phyloP scores from a whole-genome alignment of 1,284 basidiomycete genomes.

The Irpex sp. region DNA sequence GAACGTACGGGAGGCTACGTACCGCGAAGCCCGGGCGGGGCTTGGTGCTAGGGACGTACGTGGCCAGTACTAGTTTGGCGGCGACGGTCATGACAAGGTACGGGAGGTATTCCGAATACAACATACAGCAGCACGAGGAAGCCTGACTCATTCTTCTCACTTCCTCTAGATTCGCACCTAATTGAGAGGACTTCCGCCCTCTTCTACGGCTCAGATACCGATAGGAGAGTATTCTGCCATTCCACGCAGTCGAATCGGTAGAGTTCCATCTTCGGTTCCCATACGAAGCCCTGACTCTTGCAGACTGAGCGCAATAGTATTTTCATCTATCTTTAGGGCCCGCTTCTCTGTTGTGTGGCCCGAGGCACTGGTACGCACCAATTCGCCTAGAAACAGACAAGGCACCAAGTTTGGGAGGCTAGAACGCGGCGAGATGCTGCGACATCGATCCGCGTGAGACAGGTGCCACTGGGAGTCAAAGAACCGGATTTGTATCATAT shows the following conservation, averaged over 20 bases:
- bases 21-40: no score
- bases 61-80: no score
- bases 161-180: no score
- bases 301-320: background rate
- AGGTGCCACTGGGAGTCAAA: background rate
- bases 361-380: background rate
- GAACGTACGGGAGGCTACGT: background rate
- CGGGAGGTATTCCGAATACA: no score
- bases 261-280: background rate
- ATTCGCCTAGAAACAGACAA: background rate
- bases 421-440: background rate
- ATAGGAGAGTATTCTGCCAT: background rate
- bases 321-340: background rate
- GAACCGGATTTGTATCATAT: background rate
- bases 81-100: no score
- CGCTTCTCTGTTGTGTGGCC: background rate
- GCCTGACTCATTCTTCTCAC: no score
- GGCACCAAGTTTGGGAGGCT: background rate
- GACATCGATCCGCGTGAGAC: background rate
- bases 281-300: background rate
- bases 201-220: no score
- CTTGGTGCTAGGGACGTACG: no score
- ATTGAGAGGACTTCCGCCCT: no score
- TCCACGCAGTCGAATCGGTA: background rate
- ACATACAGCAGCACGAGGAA: no score